Conservation (phyloP, 352 stramenopile species). For the Phytophthora macrochlamydospora region DNA sequence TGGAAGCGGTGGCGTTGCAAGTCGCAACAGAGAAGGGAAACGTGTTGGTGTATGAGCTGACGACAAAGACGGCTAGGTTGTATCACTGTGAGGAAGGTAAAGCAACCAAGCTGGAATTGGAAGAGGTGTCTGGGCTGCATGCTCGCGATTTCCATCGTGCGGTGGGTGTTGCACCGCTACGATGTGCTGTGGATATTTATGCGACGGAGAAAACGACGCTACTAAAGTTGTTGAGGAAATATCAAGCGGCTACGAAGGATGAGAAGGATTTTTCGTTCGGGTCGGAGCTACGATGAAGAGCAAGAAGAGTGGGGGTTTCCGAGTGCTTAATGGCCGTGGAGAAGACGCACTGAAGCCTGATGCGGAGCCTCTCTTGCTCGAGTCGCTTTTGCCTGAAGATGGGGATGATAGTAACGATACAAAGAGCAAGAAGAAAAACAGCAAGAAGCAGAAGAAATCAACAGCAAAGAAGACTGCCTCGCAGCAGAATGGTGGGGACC, state of each 20-base stretch:
- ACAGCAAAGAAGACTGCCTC: conserved; percentile 35
- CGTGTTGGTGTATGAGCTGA: conserved; percentile 33
- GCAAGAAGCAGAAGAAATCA: conserved; percentile 40
- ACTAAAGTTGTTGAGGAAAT: conserved; percentile 35
- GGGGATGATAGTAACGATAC: conserved; percentile 14
- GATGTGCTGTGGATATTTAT: conserved; percentile 45
- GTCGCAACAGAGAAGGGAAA: not conserved
- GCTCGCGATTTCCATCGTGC: conserved; percentile 51
- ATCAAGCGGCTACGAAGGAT: conserved; percentile 28
- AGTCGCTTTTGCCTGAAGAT: conserved; percentile 13
- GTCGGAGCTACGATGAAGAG: too few species aligned
- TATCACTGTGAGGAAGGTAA: conserved; percentile 22
- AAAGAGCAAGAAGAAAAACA: conserved; percentile 30
- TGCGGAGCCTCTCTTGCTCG: conserved; percentile 9
- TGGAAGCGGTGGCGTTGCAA: too few species aligned
- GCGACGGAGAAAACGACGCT: conserved; percentile 16
- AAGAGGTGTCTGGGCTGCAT: conserved; percentile 49
- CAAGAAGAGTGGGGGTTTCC: conserved; percentile 20
- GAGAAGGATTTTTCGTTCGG: not conserved
- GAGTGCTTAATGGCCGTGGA: conserved; percentile 41
- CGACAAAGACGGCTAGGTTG: conserved; percentile 13
- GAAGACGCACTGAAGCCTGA: conserved; percentile 17
- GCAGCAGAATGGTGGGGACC: conserved; percentile 22
- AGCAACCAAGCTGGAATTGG: conserved; percentile 20
- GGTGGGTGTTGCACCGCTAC: conserved; percentile 39